phyloP scores from a whole-genome alignment of 1,139 yeast genomes.

The Kurtzmaniella quercitrusa region DNA sequence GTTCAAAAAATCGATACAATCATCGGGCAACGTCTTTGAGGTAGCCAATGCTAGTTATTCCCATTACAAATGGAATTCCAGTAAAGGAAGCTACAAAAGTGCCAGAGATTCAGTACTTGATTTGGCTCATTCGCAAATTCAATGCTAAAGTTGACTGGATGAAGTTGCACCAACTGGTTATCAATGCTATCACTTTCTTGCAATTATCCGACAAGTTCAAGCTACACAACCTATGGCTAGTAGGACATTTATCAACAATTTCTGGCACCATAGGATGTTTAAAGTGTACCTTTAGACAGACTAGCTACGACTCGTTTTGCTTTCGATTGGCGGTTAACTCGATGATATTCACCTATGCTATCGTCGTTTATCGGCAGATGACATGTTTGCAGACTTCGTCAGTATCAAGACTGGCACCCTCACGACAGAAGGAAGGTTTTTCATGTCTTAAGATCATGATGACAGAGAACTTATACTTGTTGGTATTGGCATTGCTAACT shows the following conservation, averaged over 20 bases:
- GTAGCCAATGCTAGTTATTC: not conserved
- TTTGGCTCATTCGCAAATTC: not conserved
- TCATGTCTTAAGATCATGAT: not conserved
- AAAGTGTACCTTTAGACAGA: not conserved
- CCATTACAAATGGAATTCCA: not conserved
- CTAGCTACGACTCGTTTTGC: not conserved
- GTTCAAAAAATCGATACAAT: not conserved
- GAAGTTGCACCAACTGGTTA: not conserved
- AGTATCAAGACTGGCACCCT: not conserved
- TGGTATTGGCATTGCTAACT: not conserved
- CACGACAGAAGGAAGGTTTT: not conserved
- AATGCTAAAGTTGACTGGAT: not conserved
- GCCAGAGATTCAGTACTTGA: not conserved
- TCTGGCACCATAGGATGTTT: not conserved
- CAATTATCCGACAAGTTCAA: not conserved
- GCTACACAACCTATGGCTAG: not conserved
- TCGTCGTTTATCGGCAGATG: not conserved
- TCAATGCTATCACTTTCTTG: not conserved
- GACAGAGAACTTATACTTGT: not conserved
- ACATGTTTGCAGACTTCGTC: not conserved
- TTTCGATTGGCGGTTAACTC: not conserved
- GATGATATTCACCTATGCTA: not conserved
- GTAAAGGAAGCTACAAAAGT: not conserved
- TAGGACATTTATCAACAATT: not conserved
- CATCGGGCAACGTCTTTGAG: too few species aligned